Evolutionary conservation across 2,329 filamentous ascomycete species (phyloP).

Genomic region (Fusarium sp.): DNA sequence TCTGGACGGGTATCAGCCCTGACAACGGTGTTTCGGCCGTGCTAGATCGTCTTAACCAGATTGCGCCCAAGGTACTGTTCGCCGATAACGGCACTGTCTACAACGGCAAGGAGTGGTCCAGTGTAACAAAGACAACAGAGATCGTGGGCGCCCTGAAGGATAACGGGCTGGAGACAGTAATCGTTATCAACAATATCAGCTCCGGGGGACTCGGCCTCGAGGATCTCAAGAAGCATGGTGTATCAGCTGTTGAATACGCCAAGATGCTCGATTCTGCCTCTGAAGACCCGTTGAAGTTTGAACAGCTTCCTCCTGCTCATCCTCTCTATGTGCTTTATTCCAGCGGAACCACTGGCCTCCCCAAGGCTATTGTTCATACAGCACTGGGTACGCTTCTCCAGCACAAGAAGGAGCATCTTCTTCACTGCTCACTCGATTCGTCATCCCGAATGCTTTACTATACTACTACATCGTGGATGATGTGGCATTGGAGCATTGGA

Average conservation of each 20-base stretch:
- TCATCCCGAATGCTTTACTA: conserved; percentile 89
- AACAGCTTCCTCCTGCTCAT: conserved; percentile 85
- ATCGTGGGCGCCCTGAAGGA: conserved; percentile 75
- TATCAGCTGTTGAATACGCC: conserved; percentile 62
- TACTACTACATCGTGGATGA: conserved; percentile 98
- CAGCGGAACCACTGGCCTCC: conserved; percentile 87
- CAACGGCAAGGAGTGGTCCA: conserved; percentile 91
- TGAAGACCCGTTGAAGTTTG: conserved; percentile 72
- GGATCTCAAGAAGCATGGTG: conserved; percentile 57
- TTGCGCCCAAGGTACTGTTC: conserved; percentile 86
- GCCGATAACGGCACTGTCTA: conserved; percentile 91
- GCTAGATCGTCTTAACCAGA: conserved; percentile 87
- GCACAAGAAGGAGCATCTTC: conserved; percentile 95
- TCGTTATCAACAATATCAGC: conserved; percentile 80
- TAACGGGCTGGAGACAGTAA: conserved; percentile 75
- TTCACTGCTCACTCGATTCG: conserved; percentile 86
- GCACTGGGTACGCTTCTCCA: conserved; percentile 91
- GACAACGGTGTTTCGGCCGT: conserved; percentile 95
- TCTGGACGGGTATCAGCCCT: conserved; percentile 94
- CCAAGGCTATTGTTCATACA: conserved; percentile 96
- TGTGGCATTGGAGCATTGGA: conserved; percentile 98
- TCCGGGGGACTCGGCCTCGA: conserved; percentile 59
- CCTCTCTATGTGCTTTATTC: conserved; percentile 96
- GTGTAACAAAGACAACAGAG: conserved; percentile 82
- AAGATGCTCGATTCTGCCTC: conserved; percentile 61